Evolutionary conservation across 352 stramenopile genomes (phyloP).

Genomic region (Pythium chondricola): DNA sequence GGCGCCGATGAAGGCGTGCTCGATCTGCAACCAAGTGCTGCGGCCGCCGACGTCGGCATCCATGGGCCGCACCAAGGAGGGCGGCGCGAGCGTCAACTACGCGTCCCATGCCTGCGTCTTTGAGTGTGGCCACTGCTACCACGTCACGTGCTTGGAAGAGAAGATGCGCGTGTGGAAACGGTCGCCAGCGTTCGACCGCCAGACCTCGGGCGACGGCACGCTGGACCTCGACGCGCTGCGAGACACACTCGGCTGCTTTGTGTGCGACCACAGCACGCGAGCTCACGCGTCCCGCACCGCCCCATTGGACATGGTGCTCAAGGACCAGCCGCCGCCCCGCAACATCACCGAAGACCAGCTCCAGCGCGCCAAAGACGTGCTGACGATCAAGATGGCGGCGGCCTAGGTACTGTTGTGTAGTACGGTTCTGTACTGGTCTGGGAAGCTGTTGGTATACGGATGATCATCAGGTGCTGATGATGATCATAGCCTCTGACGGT

Average conservation of each 20-base stretch:
- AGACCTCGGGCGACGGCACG: constrained; percentile 11
- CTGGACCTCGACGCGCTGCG: constrained; percentile 30
- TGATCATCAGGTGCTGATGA: no score
- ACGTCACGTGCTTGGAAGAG: constrained; percentile 72
- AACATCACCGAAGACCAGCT: constrained; percentile 68
- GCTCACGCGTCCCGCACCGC: constrained; percentile 36
- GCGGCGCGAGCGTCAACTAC: constrained; percentile 25
- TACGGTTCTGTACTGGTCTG: background rate
- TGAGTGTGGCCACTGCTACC: constrained; percentile 80
- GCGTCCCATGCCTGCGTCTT: constrained; percentile 71
- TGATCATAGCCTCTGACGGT: no score
- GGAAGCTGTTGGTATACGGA: no score
- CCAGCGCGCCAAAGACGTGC: constrained; percentile 64
- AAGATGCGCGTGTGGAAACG: constrained; percentile 87
- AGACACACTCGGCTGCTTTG: constrained; percentile 63
- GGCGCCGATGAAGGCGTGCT: constrained; percentile 45
- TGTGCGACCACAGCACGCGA: constrained; percentile 75
- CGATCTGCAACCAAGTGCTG: constrained; percentile 58
- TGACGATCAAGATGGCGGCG: constrained; percentile 20
- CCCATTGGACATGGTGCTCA: constrained; percentile 28
- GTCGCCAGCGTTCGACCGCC: constrained; percentile 32
- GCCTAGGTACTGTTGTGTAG: no score
- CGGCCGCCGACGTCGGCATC: constrained; percentile 28
- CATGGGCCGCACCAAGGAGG: constrained; percentile 1
- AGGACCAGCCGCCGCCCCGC: constrained; percentile 23